A percentile compares a stretch with the other conserved stretches of the same genome.
phyloP scores from a whole-genome alignment of 1,284 basidiomycete genomes.

The Polyporus tsugae region DNA sequence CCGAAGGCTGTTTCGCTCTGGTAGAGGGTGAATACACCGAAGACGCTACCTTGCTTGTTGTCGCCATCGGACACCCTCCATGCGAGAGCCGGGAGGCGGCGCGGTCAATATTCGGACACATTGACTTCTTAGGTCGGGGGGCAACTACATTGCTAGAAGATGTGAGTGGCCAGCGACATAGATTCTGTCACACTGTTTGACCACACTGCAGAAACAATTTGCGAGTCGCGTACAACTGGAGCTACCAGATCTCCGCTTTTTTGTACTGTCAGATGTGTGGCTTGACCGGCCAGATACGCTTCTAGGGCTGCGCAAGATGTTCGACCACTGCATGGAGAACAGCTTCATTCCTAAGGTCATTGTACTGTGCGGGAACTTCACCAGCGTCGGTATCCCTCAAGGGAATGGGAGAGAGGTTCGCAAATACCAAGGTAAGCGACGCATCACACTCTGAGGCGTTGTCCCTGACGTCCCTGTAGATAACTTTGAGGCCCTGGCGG shows the following conservation, averaged over 20 bases:
- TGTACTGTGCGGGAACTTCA: constrained; percentile 96
- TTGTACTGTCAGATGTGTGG: constrained; percentile 95
- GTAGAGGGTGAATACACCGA: constrained; percentile 97
- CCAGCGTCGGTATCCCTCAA: constrained; percentile 80
- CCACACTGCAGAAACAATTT: constrained; percentile 58
- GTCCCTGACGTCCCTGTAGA: constrained; percentile 53
- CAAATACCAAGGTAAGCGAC: constrained; percentile 78
- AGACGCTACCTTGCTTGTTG: constrained; percentile 87
- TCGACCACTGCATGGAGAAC: constrained; percentile 92
- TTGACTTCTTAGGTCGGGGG: constrained; percentile 95
- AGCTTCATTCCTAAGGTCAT: constrained; percentile 88
- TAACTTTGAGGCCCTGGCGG: constrained; percentile 86
- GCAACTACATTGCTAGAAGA: constrained; percentile 94
- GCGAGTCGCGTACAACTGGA: constrained; percentile 70
- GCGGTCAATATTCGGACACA: constrained; percentile 92
- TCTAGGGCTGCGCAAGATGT: constrained; percentile 81
- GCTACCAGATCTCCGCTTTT: constrained; percentile 84
- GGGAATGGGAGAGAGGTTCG: constrained; percentile 83
- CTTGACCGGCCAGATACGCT: constrained; percentile 91
- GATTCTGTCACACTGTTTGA: not conserved
- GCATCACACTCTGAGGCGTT: not conserved
- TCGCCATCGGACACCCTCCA: constrained; percentile 97
- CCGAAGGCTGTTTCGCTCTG: constrained; percentile 94
- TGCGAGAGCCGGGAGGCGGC: constrained; percentile 88
- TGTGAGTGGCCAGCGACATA: constrained; percentile 54